phyloP scores from a whole-genome alignment of 345 rosid species.

The Cardamine chenopodiifolia region DNA sequence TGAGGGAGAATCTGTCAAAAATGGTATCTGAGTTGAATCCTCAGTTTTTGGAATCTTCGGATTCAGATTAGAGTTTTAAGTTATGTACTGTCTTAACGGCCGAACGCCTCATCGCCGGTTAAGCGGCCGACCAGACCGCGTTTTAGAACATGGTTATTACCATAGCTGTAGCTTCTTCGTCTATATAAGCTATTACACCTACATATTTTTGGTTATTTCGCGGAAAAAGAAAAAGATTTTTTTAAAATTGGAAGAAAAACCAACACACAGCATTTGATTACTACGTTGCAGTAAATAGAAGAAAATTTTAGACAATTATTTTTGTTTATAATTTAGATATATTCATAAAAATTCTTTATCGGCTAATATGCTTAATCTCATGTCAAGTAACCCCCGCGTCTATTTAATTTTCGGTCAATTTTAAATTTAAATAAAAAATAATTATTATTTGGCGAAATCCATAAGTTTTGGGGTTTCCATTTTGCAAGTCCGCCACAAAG shows the following conservation, averaged over 20 bases:
- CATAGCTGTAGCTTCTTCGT: constrained; percentile 3
- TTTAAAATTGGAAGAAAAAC: background rate
- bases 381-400: too few species aligned
- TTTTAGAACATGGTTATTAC: too few species aligned
- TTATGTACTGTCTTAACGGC: constrained; percentile 4
- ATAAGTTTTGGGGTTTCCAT: background rate
- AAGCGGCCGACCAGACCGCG: too few species aligned
- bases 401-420: too few species aligned
- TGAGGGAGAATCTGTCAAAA: constrained; percentile 66
- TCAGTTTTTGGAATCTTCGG: constrained; percentile 46
- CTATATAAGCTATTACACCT: constrained; percentile 8
- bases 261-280: background rate
- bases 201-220: background rate
- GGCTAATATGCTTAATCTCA: too few species aligned
- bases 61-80: constrained; percentile 60
- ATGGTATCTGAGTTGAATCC: constrained; percentile 63
- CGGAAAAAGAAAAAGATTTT: background rate
- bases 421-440: background rate
- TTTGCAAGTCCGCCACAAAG: constrained; percentile 38
- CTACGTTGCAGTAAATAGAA: too few species aligned
- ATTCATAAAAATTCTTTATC: too few species aligned
- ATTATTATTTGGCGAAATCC: background rate
- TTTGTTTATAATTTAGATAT: too few species aligned
- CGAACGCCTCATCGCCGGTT: too few species aligned
- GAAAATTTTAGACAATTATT: too few species aligned